These are phyloP conservation scores for Aspergillus persii DNA, from an alignment of 2,329 filamentous ascomycete species.

Conservation along the genomic window DNA sequence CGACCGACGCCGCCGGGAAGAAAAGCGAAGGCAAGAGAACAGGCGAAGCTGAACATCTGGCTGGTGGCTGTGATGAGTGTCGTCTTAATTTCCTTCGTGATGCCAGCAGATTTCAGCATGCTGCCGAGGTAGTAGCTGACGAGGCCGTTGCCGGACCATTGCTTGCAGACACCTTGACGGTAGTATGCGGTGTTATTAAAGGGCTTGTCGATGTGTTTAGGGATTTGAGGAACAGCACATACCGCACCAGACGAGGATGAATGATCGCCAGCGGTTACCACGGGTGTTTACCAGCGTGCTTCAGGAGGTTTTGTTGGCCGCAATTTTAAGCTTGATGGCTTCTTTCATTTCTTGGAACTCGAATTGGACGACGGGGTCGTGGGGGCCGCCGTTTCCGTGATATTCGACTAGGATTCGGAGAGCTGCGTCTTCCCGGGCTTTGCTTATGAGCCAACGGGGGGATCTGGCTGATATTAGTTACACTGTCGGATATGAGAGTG, in stretches of 20 bases:
- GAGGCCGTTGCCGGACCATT: constrained; percentile 28
- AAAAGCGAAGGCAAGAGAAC: constrained; percentile 54
- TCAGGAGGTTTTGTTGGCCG: not conserved
- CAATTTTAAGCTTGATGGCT: not conserved
- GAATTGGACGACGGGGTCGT: not conserved
- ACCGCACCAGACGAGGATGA: not conserved
- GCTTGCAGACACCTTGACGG: constrained; percentile 4
- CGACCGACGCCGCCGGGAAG: constrained; percentile 49
- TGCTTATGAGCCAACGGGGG: constrained; percentile 14
- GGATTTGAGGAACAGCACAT: not conserved
- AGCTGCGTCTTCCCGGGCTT: constrained; percentile 10
- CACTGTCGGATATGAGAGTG: not conserved
- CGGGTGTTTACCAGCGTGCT: not conserved
- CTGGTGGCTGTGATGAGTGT: constrained; percentile 56
- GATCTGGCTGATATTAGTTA: not conserved
- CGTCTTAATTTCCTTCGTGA: constrained; percentile 46
- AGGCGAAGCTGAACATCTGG: constrained; percentile 55
- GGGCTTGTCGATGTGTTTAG: not conserved
- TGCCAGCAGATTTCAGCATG: constrained; percentile 53
- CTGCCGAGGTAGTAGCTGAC: constrained; percentile 57
- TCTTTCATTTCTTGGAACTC: not conserved
- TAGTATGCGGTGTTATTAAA: not conserved
- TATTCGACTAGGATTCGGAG: constrained; percentile 9
- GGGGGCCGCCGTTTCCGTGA: constrained; percentile 5
- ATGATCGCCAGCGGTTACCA: not conserved